Percentiles rank a stretch among this genome's conserved stretches.
These are phyloP conservation scores for Chytridium lagenaria DNA, from an alignment of 371 early-diverging fungal genomes.

Conservation along the genomic window DNA sequence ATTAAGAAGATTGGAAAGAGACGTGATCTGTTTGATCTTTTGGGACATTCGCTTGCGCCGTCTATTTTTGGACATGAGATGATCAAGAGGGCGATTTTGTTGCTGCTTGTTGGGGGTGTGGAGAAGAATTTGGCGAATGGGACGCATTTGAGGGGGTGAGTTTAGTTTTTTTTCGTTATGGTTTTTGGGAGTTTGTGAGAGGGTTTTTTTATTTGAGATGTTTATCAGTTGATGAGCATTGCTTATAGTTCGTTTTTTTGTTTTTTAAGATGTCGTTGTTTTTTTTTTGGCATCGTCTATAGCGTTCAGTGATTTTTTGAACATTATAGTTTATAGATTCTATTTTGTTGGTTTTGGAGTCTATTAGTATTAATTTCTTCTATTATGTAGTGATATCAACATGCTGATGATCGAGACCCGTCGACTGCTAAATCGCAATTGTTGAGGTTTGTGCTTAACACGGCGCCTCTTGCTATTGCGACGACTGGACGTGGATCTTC, in stretches of 20 bases:
- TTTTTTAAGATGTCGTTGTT: too few species aligned
- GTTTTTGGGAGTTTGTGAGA: conserved; percentile 87
- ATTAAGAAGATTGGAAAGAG: conserved; percentile 78
- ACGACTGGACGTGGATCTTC: conserved; percentile 99
- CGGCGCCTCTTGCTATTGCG: conserved; percentile 95
- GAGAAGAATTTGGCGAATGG: conserved; percentile 96
- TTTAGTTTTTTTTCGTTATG: conserved; percentile 62
- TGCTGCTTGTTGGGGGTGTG: conserved; percentile 94
- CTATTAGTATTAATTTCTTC: too few species aligned
- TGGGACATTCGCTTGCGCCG: conserved; percentile 71
- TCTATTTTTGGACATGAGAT: conserved; percentile 94
- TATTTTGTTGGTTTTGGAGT: too few species aligned
- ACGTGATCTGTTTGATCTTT: conserved; percentile 79
- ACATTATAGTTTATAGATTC: too few species aligned
- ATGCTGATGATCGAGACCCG: conserved; percentile 97
- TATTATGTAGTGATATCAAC: conserved; percentile 86
- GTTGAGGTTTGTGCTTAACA: conserved; percentile 90
- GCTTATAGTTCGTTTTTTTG: too few species aligned
- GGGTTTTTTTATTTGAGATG: too few species aligned
- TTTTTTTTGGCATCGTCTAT: too few species aligned
- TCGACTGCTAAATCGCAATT: conserved; percentile 99
- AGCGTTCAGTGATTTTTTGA: too few species aligned
- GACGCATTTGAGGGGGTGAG: conserved; percentile 91
- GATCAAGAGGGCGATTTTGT: conserved; percentile 95
- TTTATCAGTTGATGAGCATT: too few species aligned